Conservation (phyloP, 1,284 basidiomycete species). For the Dichomitus squalens region DNA sequence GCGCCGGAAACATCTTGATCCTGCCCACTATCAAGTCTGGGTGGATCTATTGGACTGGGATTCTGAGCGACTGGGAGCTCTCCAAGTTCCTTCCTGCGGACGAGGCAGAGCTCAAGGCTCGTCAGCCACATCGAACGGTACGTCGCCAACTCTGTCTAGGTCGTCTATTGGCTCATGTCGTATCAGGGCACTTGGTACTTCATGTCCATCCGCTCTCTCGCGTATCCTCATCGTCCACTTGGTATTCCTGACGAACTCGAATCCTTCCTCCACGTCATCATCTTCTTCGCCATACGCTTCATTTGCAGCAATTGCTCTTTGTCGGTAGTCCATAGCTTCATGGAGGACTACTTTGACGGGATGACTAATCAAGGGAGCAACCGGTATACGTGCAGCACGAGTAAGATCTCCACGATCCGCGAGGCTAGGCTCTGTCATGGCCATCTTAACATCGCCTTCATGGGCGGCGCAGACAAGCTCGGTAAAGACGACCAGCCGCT, state of each 20-base stretch:
- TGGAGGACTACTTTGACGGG: slow-evolving; percentile 1
- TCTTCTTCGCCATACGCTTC: slow-evolving; percentile 7
- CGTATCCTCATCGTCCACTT: background rate
- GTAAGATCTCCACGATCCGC: too few species aligned
- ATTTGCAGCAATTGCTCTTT: background rate
- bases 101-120: background rate
- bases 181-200: slow-evolving; percentile 17
- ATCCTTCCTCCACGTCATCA: slow-evolving; percentile 15
- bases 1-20: slow-evolving; percentile 16
- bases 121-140: slow-evolving; percentile 5
- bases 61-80: slow-evolving; percentile 17
- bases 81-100: background rate
- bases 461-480: background rate
- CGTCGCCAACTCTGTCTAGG: background rate
- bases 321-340: background rate
- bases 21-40: background rate
- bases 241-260: slow-evolving; percentile 13
- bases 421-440: too few species aligned
- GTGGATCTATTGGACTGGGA: background rate
- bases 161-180: background rate
- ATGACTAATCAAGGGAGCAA: background rate
- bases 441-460: too few species aligned
- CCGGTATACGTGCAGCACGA: too few species aligned
- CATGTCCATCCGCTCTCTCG: slow-evolving; percentile 6
- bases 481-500: background rate